Evolutionary conservation across 495 filamentous ascomycete species (phyloP), one percentile per base, ranked within the genome.

Genomic region (Achaetomiella virescens): DNA sequence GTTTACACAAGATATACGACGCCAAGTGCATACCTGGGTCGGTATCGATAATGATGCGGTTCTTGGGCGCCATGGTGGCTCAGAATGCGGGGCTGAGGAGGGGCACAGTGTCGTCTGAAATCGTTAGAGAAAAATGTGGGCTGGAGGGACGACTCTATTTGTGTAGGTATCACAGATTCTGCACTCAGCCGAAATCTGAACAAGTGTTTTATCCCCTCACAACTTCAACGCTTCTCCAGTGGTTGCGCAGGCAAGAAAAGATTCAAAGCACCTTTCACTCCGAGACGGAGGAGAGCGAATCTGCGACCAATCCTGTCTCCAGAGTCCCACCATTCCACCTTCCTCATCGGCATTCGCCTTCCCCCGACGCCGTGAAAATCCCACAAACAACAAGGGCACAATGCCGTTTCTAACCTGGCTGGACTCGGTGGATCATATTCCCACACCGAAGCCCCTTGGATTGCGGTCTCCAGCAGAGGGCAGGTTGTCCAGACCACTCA

Each of bases 41-140:
- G 22, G 91, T 97, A 63, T 97, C 92, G 49, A 97, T 91, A 59
- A 97, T 96, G 54, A 97, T 84, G 57, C 83, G 84, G 61, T 84
- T 89, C 43, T 77, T 75, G 18, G 80, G 78, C 9, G 78, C 75
- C 80, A 83, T 84, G 50, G 38, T 69, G 43, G 12, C 40, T 35
- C 41, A 20, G 36, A 17, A 35, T 54, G 40, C 24, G 52, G 48
- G 41, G 49, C 33, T 43, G 4, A 33, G 48, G 46, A 40, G 58
- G 42, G 52, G 53, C 47, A 55, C 20, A 10, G 35, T 21, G 11
- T 11, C 14, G 38, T 55, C 29, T 21, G 31, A 51, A 22, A 36
- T 11, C 9, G 27, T n/a, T n/a, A n/a, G n/a, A n/a, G n/a, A n/a
- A n/a, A n/a, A n/a, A 31, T 31, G 27, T 31, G 22, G 43, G 36